These are phyloP conservation scores for Trichoderma harzianum DNA, from an alignment of 2,329 filamentous ascomycete genomes.

Conservation along the genomic window DNA sequence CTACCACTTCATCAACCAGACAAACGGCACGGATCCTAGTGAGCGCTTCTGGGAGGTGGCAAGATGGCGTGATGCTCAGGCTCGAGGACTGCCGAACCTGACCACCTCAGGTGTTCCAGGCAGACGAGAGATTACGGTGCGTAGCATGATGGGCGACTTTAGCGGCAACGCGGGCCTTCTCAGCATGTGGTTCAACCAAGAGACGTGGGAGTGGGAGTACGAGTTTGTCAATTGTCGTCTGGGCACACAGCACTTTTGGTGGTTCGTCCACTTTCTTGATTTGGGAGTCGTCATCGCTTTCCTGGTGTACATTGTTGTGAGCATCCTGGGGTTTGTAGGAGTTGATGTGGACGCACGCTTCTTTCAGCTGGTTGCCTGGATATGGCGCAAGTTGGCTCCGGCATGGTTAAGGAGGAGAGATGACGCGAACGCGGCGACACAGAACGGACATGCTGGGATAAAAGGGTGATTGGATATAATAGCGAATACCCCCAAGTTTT, in stretches of 20 bases:
- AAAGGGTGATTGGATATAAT: constrained; percentile 25
- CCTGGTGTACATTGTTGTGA: constrained; percentile 26
- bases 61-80: constrained; percentile 45
- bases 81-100: constrained; percentile 35
- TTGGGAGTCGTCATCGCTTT: constrained; percentile 42
- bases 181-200: constrained; percentile 82
- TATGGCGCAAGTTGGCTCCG: constrained; percentile 1
- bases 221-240: constrained; percentile 76
- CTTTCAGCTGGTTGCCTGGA: constrained; percentile 21
- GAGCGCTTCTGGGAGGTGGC: constrained; percentile 50
- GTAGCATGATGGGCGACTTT: constrained; percentile 98
- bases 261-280: constrained; percentile 77
- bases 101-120: constrained; percentile 49
- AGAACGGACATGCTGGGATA: constrained; percentile 23
- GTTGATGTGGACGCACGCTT: constrained; percentile 35
- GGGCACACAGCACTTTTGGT: constrained; percentile 91
- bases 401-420: neutral
- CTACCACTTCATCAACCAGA: constrained; percentile 74
- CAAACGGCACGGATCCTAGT: constrained; percentile 36
- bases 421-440: neutral
- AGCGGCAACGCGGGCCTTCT: constrained; percentile 88
- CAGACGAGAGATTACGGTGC: constrained; percentile 84
- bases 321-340: constrained; percentile 29
- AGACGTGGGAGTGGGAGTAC: constrained; percentile 71
- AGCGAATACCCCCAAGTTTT: constrained; percentile 15